Conservation (phyloP, 345 rosid genomes). For the Cardamine resedifolia region DNA sequence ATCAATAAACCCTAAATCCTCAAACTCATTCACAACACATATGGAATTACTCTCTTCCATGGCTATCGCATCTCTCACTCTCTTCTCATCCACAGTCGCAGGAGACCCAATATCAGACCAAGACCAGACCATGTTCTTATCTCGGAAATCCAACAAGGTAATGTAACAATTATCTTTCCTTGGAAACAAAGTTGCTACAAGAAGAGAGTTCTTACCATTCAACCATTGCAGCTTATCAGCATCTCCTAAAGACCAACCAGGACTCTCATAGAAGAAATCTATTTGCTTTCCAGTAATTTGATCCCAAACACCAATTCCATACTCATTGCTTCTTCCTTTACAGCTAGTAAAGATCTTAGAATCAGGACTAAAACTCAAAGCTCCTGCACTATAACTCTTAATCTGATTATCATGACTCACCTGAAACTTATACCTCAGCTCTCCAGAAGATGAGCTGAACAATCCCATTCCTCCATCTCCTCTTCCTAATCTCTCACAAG, state of each 20-base stretch:
- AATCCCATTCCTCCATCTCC: conserved; percentile 97
- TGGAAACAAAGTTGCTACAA: conserved; percentile 94
- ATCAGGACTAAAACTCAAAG: conserved; percentile 67
- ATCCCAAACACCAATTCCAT: conserved; percentile 98
- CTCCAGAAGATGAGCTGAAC: conserved; percentile 70
- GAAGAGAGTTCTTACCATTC: conserved; percentile 62
- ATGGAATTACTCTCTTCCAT: conserved; percentile 83
- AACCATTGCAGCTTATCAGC: conserved; percentile 95
- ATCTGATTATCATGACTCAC: conserved; percentile 68
- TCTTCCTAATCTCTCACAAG: conserved; percentile 78
- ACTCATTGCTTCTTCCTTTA: conserved; percentile 89
- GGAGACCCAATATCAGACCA: conserved; percentile 87
- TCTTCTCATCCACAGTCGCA: conserved; percentile 59
- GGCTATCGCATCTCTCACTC: conserved; percentile 90
- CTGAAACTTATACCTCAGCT: conserved; percentile 68
- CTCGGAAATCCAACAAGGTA: conserved; percentile 83
- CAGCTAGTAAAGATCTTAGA: conserved; percentile 77
- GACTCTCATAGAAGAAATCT: conserved; percentile 83
- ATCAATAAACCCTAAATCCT: conserved; percentile 95
- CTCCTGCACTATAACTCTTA: conserved; percentile 91
- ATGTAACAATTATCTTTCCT: conserved; percentile 96
- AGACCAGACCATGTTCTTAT: conserved; percentile 87
- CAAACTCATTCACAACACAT: conserved; percentile 95
- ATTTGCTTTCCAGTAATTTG: conserved; percentile 74
- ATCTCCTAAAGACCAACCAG: conserved; percentile 93